Conservation (phyloP, 257 asterid species). For the Leonotis leonurus region DNA sequence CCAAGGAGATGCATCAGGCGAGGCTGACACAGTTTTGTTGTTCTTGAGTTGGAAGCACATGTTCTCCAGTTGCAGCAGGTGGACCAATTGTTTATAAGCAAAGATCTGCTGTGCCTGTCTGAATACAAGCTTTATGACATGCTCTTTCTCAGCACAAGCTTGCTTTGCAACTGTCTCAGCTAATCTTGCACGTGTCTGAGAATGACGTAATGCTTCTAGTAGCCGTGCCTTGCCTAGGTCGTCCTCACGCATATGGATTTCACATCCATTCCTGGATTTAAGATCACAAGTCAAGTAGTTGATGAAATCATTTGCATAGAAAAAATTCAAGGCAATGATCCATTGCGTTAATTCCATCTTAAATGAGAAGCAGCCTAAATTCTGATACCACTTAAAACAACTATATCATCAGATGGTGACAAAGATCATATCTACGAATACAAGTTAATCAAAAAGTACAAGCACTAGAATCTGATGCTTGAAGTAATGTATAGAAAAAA, state of each 20-base stretch:
- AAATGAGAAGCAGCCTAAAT: no score
- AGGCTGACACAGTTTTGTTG: constrained; percentile 27
- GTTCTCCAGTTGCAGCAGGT: constrained; percentile 73
- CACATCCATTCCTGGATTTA: constrained; percentile 32
- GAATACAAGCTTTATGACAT: constrained; percentile 58
- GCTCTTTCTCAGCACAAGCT: constrained; percentile 70
- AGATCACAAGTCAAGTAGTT: constrained; percentile 13
- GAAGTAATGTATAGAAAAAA: no score
- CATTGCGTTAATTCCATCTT: not conserved
- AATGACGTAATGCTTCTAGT: constrained; percentile 77
- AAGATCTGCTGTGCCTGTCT: constrained; percentile 83
- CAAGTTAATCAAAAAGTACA: no score
- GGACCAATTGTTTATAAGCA: constrained; percentile 88
- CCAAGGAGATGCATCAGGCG: constrained; percentile 33
- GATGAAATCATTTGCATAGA: not conserved
- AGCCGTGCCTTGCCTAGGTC: constrained; percentile 47
- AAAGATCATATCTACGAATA: no score
- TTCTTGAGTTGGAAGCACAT: constrained; percentile 44
- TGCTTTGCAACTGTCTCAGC: constrained; percentile 73
- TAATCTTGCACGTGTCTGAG: constrained; percentile 98
- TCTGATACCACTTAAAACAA: no score
- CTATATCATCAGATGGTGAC: not conserved
- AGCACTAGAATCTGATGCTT: not conserved
- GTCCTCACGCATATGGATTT: constrained; percentile 10
- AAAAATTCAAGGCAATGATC: not conserved